Base-by-base conservation (phyloP, 2,329 filamentous ascomycete species). In the Volutella citrinella region DNA sequence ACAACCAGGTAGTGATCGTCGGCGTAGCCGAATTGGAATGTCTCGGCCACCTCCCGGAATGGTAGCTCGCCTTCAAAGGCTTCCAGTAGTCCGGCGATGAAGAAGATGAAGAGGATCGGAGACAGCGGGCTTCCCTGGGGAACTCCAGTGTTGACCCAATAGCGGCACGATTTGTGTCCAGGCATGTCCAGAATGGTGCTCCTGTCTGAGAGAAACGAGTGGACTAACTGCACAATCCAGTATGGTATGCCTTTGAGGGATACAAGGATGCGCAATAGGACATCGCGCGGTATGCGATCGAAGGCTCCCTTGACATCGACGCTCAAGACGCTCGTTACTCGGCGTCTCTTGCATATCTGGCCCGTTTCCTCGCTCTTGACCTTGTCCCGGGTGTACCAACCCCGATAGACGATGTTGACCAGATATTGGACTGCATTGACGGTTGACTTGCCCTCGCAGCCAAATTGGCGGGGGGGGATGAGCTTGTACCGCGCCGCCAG, bases 1-100 rank as follows among this genome's bases (percentile, higher is more conserved):
- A 34, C 39, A 5, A 44, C 16, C 13, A 36, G 19, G 30, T 40
- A 42, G 12, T 24, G 29, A 11, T 42, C 42, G 19, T 44, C 42
- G 12, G 40, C 23, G 12, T 26, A 44, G 13, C 32, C 14, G 19
- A 40, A 33, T n/a, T n/a, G n/a, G n/a, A n/a, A n/a, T n/a, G n/a
- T n/a, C n/a, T n/a, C n/a, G n/a, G n/a, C n/a, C n/a, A n/a, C n/a
- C n/a, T n/a, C n/a, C n/a, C n/a, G n/a, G n/a, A n/a, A n/a, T n/a
- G n/a, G n/a, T n/a, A n/a, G n/a, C n/a, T n/a, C n/a, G n/a, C n/a
- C n/a, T n/a, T n/a, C n/a, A n/a, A n/a, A n/a, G n/a, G n/a, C n/a
- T n/a, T 26, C 24, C 5, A 39, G 28, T 2, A 40, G 18, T 2
- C 35, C 35, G 1, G 36, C 32, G 5, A 39, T 24, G 14, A 40